These are phyloP conservation scores for Nakazawaea wickerhamii DNA, from an alignment of 805 yeast genomes.

Conservation along the genomic window DNA sequence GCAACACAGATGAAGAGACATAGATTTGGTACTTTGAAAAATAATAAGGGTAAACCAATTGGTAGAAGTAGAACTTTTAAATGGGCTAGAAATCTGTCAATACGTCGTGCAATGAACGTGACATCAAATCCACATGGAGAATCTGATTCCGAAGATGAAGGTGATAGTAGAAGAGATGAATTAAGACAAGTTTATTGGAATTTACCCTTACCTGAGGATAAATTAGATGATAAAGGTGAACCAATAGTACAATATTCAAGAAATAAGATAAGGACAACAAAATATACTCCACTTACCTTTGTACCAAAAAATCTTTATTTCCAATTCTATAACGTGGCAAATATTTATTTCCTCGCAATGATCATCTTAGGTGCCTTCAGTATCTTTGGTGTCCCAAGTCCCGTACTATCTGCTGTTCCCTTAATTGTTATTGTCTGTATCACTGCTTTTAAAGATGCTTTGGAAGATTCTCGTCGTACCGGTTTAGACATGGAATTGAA, in stretches of 20 bases:
- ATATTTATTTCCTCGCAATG: slow-evolving; percentile 49
- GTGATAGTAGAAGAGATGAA: slow-evolving; percentile 10
- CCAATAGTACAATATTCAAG: slow-evolving; percentile 40
- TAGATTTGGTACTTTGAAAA: slow-evolving; percentile 90
- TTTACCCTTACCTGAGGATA: slow-evolving; percentile 47
- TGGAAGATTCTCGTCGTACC: slow-evolving; percentile 70
- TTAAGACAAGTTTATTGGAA: slow-evolving; percentile 13
- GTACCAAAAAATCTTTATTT: slow-evolving; percentile 49
- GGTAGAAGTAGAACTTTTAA: slow-evolving; percentile 54
- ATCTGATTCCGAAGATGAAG: slow-evolving; percentile 17
- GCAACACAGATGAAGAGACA: slow-evolving; percentile 62
- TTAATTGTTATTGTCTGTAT: slow-evolving; percentile 70
- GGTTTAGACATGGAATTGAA: slow-evolving; percentile 63
- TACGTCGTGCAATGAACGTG: slow-evolving; percentile 15
- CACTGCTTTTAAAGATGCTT: slow-evolving; percentile 72
- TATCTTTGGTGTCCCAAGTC: slow-evolving; percentile 68
- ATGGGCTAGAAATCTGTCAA: slow-evolving; percentile 18
- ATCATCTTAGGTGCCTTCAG: slow-evolving; percentile 56
- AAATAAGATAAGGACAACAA: slow-evolving; percentile 58
- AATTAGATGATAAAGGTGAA: slow-evolving; percentile 26
- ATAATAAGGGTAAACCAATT: slow-evolving; percentile 60
- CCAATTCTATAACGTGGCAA: slow-evolving; percentile 58
- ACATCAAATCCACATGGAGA: slow-evolving; percentile 16
- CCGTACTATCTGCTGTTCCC: slow-evolving; percentile 76
- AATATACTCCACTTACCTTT: slow-evolving; percentile 54